phyloP scores from a whole-genome alignment of 2,329 filamentous ascomycete species.

The Mycocentrospora acerina region DNA sequence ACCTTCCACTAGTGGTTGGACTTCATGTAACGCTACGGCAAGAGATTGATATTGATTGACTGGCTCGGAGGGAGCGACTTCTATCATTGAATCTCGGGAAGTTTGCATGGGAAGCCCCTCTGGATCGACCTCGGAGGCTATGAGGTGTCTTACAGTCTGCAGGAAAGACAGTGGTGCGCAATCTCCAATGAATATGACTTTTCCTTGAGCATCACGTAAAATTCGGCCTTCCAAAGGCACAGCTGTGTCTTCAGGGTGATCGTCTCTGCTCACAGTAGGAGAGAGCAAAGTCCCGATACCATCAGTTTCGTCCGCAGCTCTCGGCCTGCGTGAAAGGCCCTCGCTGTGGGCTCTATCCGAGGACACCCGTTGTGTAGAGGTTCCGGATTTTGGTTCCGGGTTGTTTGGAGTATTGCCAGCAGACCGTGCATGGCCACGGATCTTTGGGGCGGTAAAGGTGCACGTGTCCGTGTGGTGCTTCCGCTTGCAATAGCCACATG shows the following conservation, averaged over 20 bases:
- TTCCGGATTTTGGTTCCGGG: background rate
- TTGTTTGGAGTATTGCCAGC: slow-evolving; percentile 29
- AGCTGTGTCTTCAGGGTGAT: slow-evolving; percentile 44
- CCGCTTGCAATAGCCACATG: slow-evolving; percentile 52
- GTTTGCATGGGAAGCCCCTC: slow-evolving; percentile 23
- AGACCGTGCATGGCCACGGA: slow-evolving; percentile 35
- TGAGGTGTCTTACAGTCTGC: slow-evolving; percentile 54
- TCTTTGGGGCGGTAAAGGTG: slow-evolving; percentile 43
- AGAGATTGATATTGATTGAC: slow-evolving; percentile 17
- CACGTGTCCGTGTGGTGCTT: slow-evolving; percentile 46
- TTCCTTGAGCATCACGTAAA: slow-evolving; percentile 54
- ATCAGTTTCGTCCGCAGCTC: slow-evolving; percentile 6
- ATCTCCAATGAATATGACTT: slow-evolving; percentile 57
- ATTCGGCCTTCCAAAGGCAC: slow-evolving; percentile 50
- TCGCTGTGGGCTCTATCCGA: slow-evolving; percentile 8
- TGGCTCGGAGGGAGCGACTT: slow-evolving; percentile 29
- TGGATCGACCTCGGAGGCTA: slow-evolving; percentile 41
- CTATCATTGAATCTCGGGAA: slow-evolving; percentile 33
- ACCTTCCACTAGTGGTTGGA: slow-evolving; percentile 45
- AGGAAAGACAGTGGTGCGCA: slow-evolving; percentile 56
- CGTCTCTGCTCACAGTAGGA: slow-evolving; percentile 28
- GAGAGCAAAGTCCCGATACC: slow-evolving; percentile 17
- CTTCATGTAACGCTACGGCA: slow-evolving; percentile 40
- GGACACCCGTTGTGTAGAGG: slow-evolving; percentile 5
- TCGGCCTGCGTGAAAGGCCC: slow-evolving; percentile 3